Evolutionary conservation across 129 eudicot genomes (phyloP), one percentile per base, ranked within the genome.

Genomic region (Erigeron canadensis): DNA sequence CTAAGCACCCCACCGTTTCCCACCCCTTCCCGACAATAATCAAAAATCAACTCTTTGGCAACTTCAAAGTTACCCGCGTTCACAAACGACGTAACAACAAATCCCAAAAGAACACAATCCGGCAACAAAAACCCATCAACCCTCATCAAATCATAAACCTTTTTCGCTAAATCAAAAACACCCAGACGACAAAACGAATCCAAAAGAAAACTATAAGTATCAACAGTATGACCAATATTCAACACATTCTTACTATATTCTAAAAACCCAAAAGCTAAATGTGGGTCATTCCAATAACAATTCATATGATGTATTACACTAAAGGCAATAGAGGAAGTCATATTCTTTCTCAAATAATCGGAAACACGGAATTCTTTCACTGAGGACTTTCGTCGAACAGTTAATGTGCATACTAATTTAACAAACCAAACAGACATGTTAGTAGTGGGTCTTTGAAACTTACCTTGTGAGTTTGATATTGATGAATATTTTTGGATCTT

Each of bases 391-490:
- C 73, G 74, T 64, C 79, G 81, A 82, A 89, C 68, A 81, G 79
- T 78, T 57, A 89, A 53, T 12, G 95, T 87, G 83, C 85, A 89
- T 57, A 93, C 87, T 45, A 89, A 84, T 70, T 93, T 93, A 74
- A 81, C 66, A 61, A 92, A 89, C 98, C 98, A 92, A 41, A 75
- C 54, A 39, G 80, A 58, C 43, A 60, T 28, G 1, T 28, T 38
- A n/a, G n/a, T n/a, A n/a, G n/a, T n/a, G 6, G 75, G 66, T 10
- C 62, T 67, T 5, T 40, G 54, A 21, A 83, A 75, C 73, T 82
- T 76, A 77, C 70, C 64, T 61, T 81, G 83, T 54, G 81, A 79
- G 19, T 76, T 72, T 46, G 91, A 78, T 16, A 77, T 44, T 43
- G 91, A 73, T 46, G 81, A 53, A 71, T 83, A 17, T 64, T 15